Evolutionary conservation across 1,284 basidiomycete species (phyloP).

Genomic region (Microbotryum scabiosae): DNA sequence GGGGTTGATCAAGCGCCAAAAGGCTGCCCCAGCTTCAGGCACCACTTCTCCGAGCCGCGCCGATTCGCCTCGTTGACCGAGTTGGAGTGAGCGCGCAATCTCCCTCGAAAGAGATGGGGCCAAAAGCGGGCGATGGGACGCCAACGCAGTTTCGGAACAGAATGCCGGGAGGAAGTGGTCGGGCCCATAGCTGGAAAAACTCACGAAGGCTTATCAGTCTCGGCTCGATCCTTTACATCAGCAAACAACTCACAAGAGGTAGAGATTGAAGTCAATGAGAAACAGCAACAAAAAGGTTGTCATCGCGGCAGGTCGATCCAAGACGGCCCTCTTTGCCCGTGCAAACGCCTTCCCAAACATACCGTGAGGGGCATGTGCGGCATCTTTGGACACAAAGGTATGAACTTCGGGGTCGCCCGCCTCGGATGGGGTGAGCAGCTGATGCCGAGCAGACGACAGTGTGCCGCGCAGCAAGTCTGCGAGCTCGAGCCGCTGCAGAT

Average conservation of each 20-base stretch:
- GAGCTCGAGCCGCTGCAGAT: conserved; percentile 76
- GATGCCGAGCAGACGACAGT: neutral
- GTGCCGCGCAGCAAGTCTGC: conserved; percentile 4
- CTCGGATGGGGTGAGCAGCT: neutral
- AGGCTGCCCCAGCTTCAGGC: conserved; percentile 35
- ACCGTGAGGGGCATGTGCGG: too few species aligned
- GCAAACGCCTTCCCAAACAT: too few species aligned
- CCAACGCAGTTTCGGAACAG: conserved; percentile 31
- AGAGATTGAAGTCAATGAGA: conserved; percentile 40
- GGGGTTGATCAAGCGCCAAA: conserved; percentile 79
- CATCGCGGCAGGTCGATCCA: conserved; percentile 25
- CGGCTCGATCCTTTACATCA: neutral
- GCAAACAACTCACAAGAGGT: conserved; percentile 26
- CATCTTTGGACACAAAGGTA: too few species aligned
- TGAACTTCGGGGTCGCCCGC: neutral
- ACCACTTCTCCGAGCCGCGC: conserved; percentile 6
- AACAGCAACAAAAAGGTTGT: conserved; percentile 34
- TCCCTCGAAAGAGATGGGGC: conserved; percentile 20
- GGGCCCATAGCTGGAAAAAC: conserved; percentile 23
- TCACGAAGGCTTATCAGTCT: neutral
- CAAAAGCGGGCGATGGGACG: conserved; percentile 22
- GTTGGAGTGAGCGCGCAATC: conserved; percentile 17
- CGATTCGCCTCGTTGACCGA: conserved; percentile 24
- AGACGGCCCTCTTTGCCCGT: conserved; percentile 1
- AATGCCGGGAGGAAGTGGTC: conserved; percentile 35